phyloP scores from a whole-genome alignment of 805 yeast genomes.

The Schizosaccharomyces japonicus region DNA sequence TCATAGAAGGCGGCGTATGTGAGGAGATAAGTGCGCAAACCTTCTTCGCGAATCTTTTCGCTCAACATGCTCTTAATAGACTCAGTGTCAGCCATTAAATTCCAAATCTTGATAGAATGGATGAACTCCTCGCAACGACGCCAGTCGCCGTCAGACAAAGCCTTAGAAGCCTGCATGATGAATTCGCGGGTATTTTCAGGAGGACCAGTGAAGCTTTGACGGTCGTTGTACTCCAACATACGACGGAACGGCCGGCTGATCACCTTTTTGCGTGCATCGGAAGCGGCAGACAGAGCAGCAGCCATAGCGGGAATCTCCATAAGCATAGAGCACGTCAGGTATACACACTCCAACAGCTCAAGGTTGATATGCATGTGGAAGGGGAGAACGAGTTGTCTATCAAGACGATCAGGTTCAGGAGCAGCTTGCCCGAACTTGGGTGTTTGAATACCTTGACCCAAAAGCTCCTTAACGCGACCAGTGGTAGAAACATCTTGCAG shows the following conservation, averaged over 20 bases:
- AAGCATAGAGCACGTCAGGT: constrained; percentile 68
- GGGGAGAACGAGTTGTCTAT: constrained; percentile 67
- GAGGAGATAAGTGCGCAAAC: constrained; percentile 78
- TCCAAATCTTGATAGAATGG: constrained; percentile 65
- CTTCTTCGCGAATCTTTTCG: constrained; percentile 64
- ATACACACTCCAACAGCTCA: constrained; percentile 82
- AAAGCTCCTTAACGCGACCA: constrained; percentile 65
- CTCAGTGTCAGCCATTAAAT: constrained; percentile 45
- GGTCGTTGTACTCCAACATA: constrained; percentile 73
- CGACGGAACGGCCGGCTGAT: constrained; percentile 70
- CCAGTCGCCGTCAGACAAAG: constrained; percentile 82
- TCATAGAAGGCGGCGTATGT: constrained; percentile 56
- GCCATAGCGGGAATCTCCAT: constrained; percentile 84
- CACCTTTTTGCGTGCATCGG: constrained; percentile 33
- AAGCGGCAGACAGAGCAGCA: constrained; percentile 22
- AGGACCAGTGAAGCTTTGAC: constrained; percentile 89
- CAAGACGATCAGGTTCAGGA: constrained; percentile 22
- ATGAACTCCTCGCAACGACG: constrained; percentile 45
- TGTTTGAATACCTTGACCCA: constrained; percentile 66
- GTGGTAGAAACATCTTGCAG: constrained; percentile 73
- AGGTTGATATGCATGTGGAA: constrained; percentile 95
- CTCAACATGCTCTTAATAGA: constrained; percentile 46
- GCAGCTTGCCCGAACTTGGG: constrained; percentile 34
- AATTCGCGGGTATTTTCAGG: constrained; percentile 90
- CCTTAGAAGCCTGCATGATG: constrained; percentile 75